Base-by-base conservation (phyloP, 1,284 basidiomycete genomes). In the Leccinum insolens region DNA sequence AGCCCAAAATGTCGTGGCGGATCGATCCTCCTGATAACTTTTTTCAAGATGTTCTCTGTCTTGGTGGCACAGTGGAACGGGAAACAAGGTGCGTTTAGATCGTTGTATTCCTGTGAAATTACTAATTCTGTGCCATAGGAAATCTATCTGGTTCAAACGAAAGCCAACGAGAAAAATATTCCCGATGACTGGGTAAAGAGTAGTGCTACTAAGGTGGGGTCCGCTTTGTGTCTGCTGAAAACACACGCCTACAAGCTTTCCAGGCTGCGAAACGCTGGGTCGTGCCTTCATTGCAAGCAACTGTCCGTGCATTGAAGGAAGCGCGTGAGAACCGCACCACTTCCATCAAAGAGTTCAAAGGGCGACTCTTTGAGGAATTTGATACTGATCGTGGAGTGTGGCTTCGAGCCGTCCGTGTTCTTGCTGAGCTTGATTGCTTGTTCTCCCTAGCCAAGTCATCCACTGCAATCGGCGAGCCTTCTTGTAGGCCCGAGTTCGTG, bases 401-500 rank as follows among this genome's bases (percentile, higher is more conserved):
- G 95, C 81, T 94, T 68, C 88, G 90, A 28, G 88, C 90, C 17
- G 85, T 95, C 67, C 87, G 92, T 69, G 88, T 94, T 60, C 83
- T 95, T 72, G 88, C 96, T 64, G 90, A 98, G 81, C 83, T 99
- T 28, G 98, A 99, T 79, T 99, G 98, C 79, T 82, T 99, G 39
- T 89, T 98, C 75, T 96, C 95, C 73, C 83, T 99, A 62, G 93
- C 97, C 7, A 96, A 96, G 79, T 88, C 96, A 0, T 98, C 96
- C 2, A 80, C 83, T 41, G 94, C 95, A 12, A 88, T 99, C 64
- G 96, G 96, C 59, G 94, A 97, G 80, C 98, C 98, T 3, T 87
- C 89, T 55, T 99, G 97, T 77, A 84, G 98, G 69, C 98, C 98
- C 0, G 88, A 92, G 74, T 91, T 99, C 70, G 85, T 97, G 22